Conservation (phyloP, 805 yeast genomes). For the Hanseniaspora thailandica region DNA sequence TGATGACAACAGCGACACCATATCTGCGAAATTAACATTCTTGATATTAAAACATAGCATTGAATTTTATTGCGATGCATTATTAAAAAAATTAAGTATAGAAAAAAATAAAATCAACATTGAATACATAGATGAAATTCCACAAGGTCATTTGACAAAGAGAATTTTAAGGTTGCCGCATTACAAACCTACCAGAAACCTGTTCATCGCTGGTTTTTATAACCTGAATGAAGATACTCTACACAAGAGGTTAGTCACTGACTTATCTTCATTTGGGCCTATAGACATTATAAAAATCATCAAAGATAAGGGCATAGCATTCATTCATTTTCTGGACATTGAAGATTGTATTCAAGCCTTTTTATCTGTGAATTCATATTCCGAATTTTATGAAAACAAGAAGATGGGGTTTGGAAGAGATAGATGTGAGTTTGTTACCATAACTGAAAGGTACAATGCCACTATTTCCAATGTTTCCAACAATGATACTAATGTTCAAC, state of each 20-base stretch:
- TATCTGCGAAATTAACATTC: conserved; percentile 84
- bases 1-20: conserved; percentile 26
- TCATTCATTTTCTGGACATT: conserved; percentile 80
- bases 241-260: conserved; percentile 42
- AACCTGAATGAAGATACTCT: conserved; percentile 30
- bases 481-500: neutral
- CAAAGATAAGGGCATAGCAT: conserved; percentile 73
- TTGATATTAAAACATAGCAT: conserved; percentile 80
- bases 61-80: conserved; percentile 86
- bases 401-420: conserved; percentile 89
- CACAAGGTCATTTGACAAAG: conserved; percentile 61
- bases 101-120: conserved; percentile 71
- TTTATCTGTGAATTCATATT: conserved; percentile 51
- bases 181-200: conserved; percentile 89
- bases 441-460: conserved; percentile 93
- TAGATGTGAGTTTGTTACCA: conserved; percentile 86
- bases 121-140: conserved; percentile 85
- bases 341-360: conserved; percentile 80
- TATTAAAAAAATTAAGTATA: conserved; percentile 67
- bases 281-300: conserved; percentile 77
- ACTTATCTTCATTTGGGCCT: conserved; percentile 61
- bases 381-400: conserved; percentile 58
- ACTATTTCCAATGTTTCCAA: conserved; percentile 47
- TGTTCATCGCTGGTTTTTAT: conserved; percentile 71
- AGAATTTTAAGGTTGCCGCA: conserved; percentile 51